Evolutionary conservation across 2,329 filamentous ascomycete genomes (phyloP).

Genomic region (Pseudogymnoascus sp.): DNA sequence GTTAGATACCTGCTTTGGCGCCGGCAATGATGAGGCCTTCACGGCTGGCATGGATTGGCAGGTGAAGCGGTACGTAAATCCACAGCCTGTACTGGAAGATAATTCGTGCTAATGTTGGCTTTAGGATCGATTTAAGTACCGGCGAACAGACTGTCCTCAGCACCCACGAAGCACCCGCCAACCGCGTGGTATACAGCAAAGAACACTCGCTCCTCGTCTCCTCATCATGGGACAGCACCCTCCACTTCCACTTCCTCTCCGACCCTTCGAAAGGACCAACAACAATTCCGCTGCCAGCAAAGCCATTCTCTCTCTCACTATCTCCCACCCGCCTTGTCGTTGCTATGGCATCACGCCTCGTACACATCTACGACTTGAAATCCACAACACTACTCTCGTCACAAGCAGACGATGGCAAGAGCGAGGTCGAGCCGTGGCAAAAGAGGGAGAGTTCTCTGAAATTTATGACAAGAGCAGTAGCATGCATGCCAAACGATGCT

Average conservation of each 20-base stretch:
- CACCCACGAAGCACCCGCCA: constrained; percentile 71
- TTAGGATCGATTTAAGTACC: constrained; percentile 61
- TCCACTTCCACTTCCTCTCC: constrained; percentile 70
- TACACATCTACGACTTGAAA: constrained; percentile 87
- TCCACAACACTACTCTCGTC: constrained; percentile 52
- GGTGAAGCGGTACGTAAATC: constrained; percentile 56
- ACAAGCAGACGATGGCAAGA: constrained; percentile 37
- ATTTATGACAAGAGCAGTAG: constrained; percentile 87
- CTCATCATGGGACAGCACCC: constrained; percentile 85
- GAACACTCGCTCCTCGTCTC: constrained; percentile 74
- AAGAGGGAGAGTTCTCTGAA: constrained; percentile 88
- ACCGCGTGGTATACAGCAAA: constrained; percentile 73
- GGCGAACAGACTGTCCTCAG: constrained; percentile 68
- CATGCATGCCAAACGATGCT: constrained; percentile 93
- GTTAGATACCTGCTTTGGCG: constrained; percentile 84
- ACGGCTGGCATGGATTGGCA: constrained; percentile 80
- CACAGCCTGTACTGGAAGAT: background rate
- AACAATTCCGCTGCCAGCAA: constrained; percentile 66
- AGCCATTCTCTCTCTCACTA: constrained; percentile 79
- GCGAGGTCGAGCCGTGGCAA: constrained; percentile 73
- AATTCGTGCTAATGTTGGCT: background rate
- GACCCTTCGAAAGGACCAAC: constrained; percentile 48
- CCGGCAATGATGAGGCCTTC: constrained; percentile 74
- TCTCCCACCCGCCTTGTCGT: constrained; percentile 79
- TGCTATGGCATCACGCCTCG: constrained; percentile 87